Evolutionary conservation across 2,329 filamentous ascomycete species (phyloP).

Genomic region (Curvularia hawaiiensis): DNA sequence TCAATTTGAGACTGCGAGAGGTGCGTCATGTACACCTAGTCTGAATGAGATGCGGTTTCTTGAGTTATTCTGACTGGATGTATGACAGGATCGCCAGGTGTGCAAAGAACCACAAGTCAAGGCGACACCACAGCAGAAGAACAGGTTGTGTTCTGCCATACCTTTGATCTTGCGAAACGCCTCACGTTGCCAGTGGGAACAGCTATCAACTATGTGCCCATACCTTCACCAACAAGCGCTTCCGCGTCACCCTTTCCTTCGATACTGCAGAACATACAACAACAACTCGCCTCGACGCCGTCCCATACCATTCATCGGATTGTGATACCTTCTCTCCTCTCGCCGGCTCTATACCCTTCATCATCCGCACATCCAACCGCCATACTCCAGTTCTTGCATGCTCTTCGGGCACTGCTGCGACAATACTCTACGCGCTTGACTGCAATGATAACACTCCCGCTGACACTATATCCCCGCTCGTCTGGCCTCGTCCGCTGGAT

Average conservation of each 20-base stretch:
- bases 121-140: constrained; percentile 57
- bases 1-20: constrained; percentile 69
- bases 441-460: constrained; percentile 75
- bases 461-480: constrained; percentile 77
- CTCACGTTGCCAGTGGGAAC: constrained; percentile 49
- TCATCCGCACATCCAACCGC: constrained; percentile 71
- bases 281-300: constrained; percentile 55
- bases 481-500: constrained; percentile 83
- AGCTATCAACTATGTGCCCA: constrained; percentile 58
- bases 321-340: constrained; percentile 82
- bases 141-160: constrained; percentile 54
- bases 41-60: constrained; percentile 20
- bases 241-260: constrained; percentile 62
- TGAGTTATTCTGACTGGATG: constrained; percentile 23
- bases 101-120: constrained; percentile 24
- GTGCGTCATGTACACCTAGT: constrained; percentile 54
- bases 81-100: constrained; percentile 25
- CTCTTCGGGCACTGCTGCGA: constrained; percentile 75
- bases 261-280: constrained; percentile 68
- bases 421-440: constrained; percentile 69
- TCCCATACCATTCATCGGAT: constrained; percentile 75
- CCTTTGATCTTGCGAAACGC: constrained; percentile 59
- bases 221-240: constrained; percentile 60
- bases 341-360: constrained; percentile 81
- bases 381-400: constrained; percentile 81